Percentiles rank a stretch among this genome's conserved stretches.
phyloP scores from a whole-genome alignment of 352 stramenopile genomes.

The Globisporangium recalcitrans region DNA sequence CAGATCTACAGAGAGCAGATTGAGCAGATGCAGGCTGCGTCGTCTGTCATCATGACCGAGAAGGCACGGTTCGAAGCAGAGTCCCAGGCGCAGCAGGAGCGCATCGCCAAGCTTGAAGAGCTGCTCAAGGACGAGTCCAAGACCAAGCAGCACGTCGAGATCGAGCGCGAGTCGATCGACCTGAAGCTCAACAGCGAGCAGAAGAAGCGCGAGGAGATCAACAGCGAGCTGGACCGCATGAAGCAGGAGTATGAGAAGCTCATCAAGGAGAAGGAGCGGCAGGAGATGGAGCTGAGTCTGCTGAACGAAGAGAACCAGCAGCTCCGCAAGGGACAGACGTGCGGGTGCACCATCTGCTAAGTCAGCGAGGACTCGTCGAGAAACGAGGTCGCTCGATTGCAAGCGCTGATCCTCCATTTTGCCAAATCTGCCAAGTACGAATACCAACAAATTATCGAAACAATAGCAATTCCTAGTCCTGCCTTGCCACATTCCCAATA shows the following conservation, averaged over 20 bases:
- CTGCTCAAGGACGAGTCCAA: conserved; percentile 55
- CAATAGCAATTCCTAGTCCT: not conserved
- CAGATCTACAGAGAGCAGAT: conserved; percentile 87
- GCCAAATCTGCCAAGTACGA: not conserved
- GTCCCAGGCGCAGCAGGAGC: conserved; percentile 57
- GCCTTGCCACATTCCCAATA: not conserved
- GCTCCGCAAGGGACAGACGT: conserved; percentile 63
- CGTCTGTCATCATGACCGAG: conserved; percentile 71
- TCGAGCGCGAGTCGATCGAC: conserved; percentile 71
- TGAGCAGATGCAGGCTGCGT: conserved; percentile 73
- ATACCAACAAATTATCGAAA: not conserved
- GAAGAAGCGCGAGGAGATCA: conserved; percentile 50
- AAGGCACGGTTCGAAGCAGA: conserved; percentile 59
- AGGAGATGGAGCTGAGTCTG: conserved; percentile 76
- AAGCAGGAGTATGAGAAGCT: conserved; percentile 68
- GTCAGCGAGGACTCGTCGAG: too few species aligned
- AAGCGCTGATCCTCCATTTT: not conserved
- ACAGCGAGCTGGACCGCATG: conserved; percentile 56
- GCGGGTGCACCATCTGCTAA: conserved; percentile 69
- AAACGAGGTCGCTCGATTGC: too few species aligned
- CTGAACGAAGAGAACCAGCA: conserved; percentile 75
- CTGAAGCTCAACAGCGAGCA: conserved; percentile 56
- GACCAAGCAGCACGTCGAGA: conserved; percentile 66
- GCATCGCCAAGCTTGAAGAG: conserved; percentile 61
- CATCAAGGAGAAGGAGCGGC: conserved; percentile 74